Evolutionary conservation across 139 green algal species (phyloP).

Genomic region (Coelastrella sp.): DNA sequence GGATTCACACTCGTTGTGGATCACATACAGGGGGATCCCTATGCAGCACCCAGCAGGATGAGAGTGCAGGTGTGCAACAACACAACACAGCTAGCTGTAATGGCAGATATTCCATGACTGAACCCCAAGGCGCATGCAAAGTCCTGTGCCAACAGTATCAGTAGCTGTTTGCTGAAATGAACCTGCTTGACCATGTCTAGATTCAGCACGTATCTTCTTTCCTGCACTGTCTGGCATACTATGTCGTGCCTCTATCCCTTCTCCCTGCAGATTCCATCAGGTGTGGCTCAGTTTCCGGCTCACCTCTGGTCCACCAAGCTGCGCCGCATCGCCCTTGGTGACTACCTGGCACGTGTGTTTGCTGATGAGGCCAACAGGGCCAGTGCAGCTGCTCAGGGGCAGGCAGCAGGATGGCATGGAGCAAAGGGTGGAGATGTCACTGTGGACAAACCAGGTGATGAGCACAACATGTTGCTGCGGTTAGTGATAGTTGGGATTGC

Average conservation of each 20-base stretch:
- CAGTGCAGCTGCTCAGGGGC: conserved; percentile 25
- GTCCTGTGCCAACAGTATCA: no score
- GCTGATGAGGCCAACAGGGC: conserved; percentile 48
- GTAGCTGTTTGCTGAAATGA: no score
- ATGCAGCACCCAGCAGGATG: conserved; percentile 54
- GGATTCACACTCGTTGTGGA: conserved; percentile 67
- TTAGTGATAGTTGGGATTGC: no score
- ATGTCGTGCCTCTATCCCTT: no score
- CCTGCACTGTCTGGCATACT: no score
- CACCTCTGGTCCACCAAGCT: conserved; percentile 30
- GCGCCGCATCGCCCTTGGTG: conserved; percentile 60
- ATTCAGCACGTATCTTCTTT: no score
- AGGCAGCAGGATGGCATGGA: conserved; percentile 62
- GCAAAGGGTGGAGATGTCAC: conserved; percentile 81
- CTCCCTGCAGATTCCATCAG: conserved; percentile 49
- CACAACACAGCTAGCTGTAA: no score
- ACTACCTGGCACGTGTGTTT: conserved; percentile 76
- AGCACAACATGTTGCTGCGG: neutral
- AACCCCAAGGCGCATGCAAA: no score
- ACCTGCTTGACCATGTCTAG: no score
- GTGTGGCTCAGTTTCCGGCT: conserved; percentile 41
- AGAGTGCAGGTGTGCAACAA: conserved; percentile 54
- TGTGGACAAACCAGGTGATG: conserved; percentile 63
- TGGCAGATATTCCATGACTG: no score
- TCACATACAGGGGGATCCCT: conserved; percentile 66